phyloP scores from a whole-genome alignment of 805 yeast genomes.

The Yarrowia sp. region DNA sequence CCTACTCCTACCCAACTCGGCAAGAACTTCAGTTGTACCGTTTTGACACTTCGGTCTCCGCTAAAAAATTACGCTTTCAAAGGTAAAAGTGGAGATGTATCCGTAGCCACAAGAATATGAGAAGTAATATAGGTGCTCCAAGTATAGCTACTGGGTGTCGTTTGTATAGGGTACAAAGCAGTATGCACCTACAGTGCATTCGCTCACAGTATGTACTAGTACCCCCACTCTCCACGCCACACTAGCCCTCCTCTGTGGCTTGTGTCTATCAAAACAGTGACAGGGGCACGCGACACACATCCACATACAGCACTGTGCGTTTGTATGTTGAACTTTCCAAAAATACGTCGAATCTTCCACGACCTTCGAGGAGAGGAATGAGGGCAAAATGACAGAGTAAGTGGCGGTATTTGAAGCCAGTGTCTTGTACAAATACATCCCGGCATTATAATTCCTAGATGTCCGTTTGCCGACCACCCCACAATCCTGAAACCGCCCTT shows the following conservation, averaged over 20 bases:
- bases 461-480: no score
- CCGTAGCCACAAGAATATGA: no score
- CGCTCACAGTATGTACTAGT: no score
- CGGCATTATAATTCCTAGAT: no score
- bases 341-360: neutral
- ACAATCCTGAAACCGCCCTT: neutral
- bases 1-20: neutral
- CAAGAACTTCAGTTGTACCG: neutral
- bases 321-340: neutral
- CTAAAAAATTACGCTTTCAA: conserved; percentile 2
- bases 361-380: neutral
- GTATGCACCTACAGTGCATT: no score
- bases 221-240: no score
- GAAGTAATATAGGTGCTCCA: no score
- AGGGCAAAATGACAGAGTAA: no score
- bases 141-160: no score
- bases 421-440: no score
- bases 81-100: neutral
- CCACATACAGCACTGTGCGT: neutral
- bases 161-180: no score
- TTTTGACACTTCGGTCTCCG: neutral
- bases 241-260: neutral
- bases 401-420: no score
- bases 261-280: conserved; percentile 20
- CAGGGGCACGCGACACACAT: conserved; percentile 18